Conservation (phyloP, 148 eudicot species). For the Chenopodium quinoa region DNA sequence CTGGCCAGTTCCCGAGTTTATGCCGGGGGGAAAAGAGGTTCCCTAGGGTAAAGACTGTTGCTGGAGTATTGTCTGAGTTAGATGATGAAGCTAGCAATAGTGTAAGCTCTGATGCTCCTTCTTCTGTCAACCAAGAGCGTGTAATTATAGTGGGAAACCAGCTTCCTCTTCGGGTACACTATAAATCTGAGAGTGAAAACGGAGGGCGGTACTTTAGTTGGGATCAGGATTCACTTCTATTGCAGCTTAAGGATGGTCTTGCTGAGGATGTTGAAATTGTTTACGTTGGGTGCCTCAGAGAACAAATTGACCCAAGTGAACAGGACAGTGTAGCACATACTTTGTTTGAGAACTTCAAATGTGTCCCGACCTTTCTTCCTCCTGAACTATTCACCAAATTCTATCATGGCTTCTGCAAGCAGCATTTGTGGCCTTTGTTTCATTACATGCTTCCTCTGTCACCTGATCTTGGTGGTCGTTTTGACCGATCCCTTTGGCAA, state of each 20-base stretch:
- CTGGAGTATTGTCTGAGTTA: constrained; percentile 63
- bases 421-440: constrained; percentile 83
- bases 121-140: constrained; percentile 59
- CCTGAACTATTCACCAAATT: constrained; percentile 65
- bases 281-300: constrained; percentile 69
- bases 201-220: constrained; percentile 69
- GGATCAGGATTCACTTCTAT: constrained; percentile 87
- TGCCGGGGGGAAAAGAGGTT: constrained; percentile 54
- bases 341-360: constrained; percentile 69
- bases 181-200: constrained; percentile 34
- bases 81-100: constrained; percentile 64
- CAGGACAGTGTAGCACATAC: constrained; percentile 76
- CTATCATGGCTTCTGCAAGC: constrained; percentile 88
- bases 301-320: constrained; percentile 55
- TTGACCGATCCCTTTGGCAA: constrained; percentile 76
- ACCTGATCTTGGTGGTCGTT: constrained; percentile 80
- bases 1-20: constrained; percentile 48
- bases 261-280: constrained; percentile 72
- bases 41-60: constrained; percentile 63
- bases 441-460: constrained; percentile 92
- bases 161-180: constrained; percentile 64
- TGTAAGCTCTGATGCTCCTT: constrained; percentile 65
- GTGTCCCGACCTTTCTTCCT: constrained; percentile 79
- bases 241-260: constrained; percentile 77
- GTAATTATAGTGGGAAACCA: constrained; percentile 84